These are phyloP conservation scores for Sonneratia caseolaris DNA, from an alignment of 345 rosid genomes.

Conservation along the genomic window DNA sequence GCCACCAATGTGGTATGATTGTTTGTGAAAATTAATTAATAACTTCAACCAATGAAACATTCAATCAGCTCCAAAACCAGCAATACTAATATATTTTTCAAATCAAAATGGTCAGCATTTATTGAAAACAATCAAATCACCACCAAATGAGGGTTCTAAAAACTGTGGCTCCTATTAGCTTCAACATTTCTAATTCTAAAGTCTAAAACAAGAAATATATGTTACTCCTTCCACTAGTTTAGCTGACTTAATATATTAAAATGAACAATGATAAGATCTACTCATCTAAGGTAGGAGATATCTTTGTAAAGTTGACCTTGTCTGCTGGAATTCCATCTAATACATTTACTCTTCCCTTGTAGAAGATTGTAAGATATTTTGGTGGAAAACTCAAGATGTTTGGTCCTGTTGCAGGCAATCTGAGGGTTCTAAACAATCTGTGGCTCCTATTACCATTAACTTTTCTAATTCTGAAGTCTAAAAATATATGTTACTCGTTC, in stretches of 20 bases:
- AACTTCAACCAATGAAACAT: not conserved
- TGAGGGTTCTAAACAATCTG: no score
- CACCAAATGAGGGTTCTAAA: no score
- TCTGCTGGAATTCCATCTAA: conserved; percentile 59
- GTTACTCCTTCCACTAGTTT: no score
- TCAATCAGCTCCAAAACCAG: not conserved
- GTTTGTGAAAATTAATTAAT: not conserved
- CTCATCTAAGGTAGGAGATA: not conserved
- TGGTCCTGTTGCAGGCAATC: conserved; percentile 22
- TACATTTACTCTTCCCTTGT: conserved; percentile 59
- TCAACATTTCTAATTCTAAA: not conserved
- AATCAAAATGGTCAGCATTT: no score
- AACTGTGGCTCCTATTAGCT: no score
- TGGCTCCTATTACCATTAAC: no score
- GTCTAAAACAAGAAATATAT: not conserved
- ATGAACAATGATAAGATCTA: not conserved
- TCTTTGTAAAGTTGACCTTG: conserved; percentile 35
- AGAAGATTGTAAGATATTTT: conserved; percentile 73
- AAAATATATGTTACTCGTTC: no score
- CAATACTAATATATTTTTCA: no score
- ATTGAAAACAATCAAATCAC: no score
- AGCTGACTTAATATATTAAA: not conserved
- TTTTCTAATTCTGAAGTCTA: no score
- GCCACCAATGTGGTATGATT: not conserved
- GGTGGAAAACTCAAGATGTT: conserved; percentile 22